Conservation (phyloP, 164 flowering plant species). For the Stephania japonica region DNA sequence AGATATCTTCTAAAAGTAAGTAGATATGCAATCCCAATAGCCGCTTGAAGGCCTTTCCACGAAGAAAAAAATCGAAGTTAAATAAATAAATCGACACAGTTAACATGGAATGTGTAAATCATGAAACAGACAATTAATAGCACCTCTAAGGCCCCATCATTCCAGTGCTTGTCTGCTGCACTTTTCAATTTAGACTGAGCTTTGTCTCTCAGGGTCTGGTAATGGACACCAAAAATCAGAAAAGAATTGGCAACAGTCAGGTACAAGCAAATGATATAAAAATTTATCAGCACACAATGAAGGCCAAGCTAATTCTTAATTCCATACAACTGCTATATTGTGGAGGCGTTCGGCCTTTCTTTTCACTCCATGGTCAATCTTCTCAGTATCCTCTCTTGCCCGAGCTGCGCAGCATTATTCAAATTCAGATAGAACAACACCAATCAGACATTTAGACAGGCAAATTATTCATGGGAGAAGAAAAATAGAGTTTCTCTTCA, state of each 20-base stretch:
- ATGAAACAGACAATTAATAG: conserved; percentile 6
- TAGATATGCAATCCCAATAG: no score
- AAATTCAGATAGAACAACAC: background rate
- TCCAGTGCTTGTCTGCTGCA: conserved; percentile 94
- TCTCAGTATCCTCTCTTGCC: conserved; percentile 85
- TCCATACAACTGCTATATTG: conserved; percentile 63
- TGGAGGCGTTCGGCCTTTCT: conserved; percentile 75
- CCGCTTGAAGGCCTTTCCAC: background rate
- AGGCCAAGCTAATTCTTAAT: conserved; percentile 1
- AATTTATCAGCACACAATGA: conserved; percentile 2
- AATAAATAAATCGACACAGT: background rate
- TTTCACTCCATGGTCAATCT: conserved; percentile 79
- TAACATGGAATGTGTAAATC: background rate
- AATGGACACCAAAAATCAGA: background rate
- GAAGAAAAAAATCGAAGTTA: background rate
- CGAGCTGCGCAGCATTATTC: conserved; percentile 50
- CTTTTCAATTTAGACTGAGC: conserved; percentile 68
- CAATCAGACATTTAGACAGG: conserved; percentile 7
- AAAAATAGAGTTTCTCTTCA: background rate
- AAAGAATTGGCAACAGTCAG: background rate
- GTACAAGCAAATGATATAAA: background rate
- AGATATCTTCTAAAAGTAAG: no score
- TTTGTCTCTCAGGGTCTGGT: conserved; percentile 66
- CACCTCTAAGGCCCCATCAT: conserved; percentile 95
- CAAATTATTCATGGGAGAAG: background rate